Evolutionary conservation across 192 early-diverging fungal genomes (phyloP).

Genomic region (Coemansia javaensis): DNA sequence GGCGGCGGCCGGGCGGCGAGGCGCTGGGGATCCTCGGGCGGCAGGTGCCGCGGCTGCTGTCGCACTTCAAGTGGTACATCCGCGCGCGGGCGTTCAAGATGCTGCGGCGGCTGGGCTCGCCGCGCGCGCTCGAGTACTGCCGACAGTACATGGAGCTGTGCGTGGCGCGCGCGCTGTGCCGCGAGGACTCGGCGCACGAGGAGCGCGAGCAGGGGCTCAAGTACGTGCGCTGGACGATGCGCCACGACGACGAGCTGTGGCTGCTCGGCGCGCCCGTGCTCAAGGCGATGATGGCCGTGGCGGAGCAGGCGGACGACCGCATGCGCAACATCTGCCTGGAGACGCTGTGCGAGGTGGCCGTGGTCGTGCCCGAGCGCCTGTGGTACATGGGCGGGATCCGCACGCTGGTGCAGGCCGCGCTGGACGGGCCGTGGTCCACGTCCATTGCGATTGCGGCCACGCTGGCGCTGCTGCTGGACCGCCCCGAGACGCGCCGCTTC

Average conservation of each 20-base stretch:
- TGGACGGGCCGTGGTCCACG: conserved; percentile 50
- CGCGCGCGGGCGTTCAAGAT: conserved; percentile 44
- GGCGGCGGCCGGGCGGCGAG: background rate
- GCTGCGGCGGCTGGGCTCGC: conserved; percentile 28
- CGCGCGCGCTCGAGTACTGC: conserved; percentile 24
- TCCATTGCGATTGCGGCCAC: conserved; percentile 36
- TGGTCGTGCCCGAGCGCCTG: conserved; percentile 25
- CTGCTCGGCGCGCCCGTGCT: conserved; percentile 27
- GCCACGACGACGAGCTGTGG: conserved; percentile 24
- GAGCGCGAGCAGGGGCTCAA: conserved; percentile 53
- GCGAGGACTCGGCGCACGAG: conserved; percentile 33
- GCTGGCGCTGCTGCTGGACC: conserved; percentile 36
- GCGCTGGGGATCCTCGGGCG: conserved; percentile 12
- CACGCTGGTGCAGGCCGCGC: conserved; percentile 36
- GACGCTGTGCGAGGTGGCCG: conserved; percentile 49
- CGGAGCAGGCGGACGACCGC: conserved; percentile 48
- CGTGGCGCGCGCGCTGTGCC: conserved; percentile 30
- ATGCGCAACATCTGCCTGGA: conserved; percentile 47
- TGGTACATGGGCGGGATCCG: conserved; percentile 42
- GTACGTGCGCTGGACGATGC: conserved; percentile 45
- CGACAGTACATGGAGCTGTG: conserved; percentile 41
- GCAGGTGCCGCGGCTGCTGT: conserved; percentile 33
- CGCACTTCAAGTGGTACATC: conserved; percentile 43
- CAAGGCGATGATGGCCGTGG: conserved; percentile 44
- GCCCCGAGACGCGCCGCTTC: conserved; percentile 25